Conservation (phyloP, 2,329 filamentous ascomycete species). For the Rhexocercosporidium sp. region DNA sequence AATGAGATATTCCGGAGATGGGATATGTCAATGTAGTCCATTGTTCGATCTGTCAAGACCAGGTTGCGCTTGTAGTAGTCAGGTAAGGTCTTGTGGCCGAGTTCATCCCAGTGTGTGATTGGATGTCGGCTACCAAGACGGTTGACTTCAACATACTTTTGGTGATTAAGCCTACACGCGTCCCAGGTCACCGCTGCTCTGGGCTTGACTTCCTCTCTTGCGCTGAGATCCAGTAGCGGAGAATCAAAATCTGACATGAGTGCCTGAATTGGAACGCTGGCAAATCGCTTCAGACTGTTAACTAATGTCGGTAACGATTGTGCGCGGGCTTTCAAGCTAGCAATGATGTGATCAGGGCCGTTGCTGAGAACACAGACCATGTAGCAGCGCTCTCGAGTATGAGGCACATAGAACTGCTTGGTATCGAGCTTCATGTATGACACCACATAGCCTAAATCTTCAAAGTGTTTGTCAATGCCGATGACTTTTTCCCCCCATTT, state of each 20-base stretch:
- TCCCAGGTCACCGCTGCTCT: conserved; percentile 51
- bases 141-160: conserved; percentile 55
- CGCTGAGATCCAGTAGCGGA: conserved; percentile 50
- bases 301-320: background rate
- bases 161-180: conserved; percentile 64
- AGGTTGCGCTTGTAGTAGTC: conserved; percentile 59
- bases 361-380: conserved; percentile 47
- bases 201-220: conserved; percentile 37
- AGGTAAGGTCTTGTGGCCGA: conserved; percentile 56
- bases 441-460: conserved; percentile 58
- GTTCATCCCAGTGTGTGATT: conserved; percentile 63
- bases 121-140: conserved; percentile 60
- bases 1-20: conserved; percentile 54
- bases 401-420: conserved; percentile 75
- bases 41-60: conserved; percentile 62
- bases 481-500: conserved; percentile 7
- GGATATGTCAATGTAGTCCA: conserved; percentile 70
- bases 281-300: conserved; percentile 49
- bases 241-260: conserved; percentile 62
- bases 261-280: conserved; percentile 65
- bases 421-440: conserved; percentile 61
- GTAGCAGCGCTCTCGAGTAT: conserved; percentile 67
- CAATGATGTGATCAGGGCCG: background rate
- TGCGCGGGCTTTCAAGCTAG: background rate
- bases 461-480: conserved; percentile 30